Base-by-base conservation (phyloP, 2,329 filamentous ascomycete genomes). In the Onygenales sp. region DNA sequence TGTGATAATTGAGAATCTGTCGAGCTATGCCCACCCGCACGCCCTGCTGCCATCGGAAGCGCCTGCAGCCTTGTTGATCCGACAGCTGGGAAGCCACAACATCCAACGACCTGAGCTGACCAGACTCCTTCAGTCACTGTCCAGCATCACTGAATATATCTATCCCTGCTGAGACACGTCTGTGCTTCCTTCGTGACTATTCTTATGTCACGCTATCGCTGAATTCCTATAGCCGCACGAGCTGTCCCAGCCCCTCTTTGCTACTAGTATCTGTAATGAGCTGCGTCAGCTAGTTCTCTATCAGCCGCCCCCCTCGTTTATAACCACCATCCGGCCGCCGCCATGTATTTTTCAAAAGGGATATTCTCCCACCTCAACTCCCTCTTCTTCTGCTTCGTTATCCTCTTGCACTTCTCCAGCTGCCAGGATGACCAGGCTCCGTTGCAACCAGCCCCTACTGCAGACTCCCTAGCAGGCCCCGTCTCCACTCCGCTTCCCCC, bases 361-460 rank as follows among this genome's bases (percentile, higher is more conserved):
- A 21, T 33, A 10, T 7, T 31, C 21, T 49, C 13, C 9, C 36
- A 6, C 9, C 6, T 17, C 17, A 13, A 4, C 3, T n/a, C 9
- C n/a, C n/a, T 51, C 11, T 5, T 51, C 17, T 27, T 43, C 31
- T 51, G 49, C 42, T 36, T 51, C 4, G 21, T 51, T 4, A 14
- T 42, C 2, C 27, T 43, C 9, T 21, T 39, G 11, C n/a, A 39
- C 3, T 21, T 43, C 11, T 51, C 49, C 11, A 42, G 31, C 14
- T 46, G 42, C n/a, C 42, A 32, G 42, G 17, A 52, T 45, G 40
- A 11, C 10, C 50, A 52, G 34, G 42, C 8, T 46, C 50, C 50
- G 10, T 13, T 52, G 32, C 40, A 40, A 33, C 31, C 17, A n/a
- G 50, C 45, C 3, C 11, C 17, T 17, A 31, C 42, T 31, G 13